A percentile compares a stretch with the other conserved stretches of the same genome.
phyloP scores from a whole-genome alignment of 2,329 filamentous ascomycete genomes.

The Colletotrichum sp. region DNA sequence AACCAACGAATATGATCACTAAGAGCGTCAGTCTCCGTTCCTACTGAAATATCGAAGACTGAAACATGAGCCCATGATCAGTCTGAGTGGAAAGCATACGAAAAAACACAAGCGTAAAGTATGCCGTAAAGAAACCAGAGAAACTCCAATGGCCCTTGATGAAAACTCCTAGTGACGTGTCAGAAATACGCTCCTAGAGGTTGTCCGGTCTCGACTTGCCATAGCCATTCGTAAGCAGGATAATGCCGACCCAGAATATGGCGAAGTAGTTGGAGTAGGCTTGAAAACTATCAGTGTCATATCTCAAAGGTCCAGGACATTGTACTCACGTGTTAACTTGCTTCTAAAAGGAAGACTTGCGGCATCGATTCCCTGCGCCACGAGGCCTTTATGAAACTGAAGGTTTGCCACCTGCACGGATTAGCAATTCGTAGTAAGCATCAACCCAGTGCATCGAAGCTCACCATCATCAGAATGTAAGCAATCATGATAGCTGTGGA shows the following conservation, averaged over 20 bases:
- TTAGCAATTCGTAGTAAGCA: not conserved
- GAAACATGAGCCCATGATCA: not conserved
- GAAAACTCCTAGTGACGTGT: not conserved
- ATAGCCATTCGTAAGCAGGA: not conserved
- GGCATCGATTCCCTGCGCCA: not conserved
- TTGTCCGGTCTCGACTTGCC: not conserved
- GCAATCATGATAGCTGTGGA: not conserved
- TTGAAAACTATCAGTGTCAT: not conserved
- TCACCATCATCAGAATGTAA: not conserved
- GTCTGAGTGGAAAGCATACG: not conserved
- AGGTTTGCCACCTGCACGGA: not conserved
- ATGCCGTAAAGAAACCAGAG: not conserved
- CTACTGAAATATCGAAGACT: not conserved
- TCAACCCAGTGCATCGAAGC: not conserved
- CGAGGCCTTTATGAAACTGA: not conserved
- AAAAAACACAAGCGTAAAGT: not conserved
- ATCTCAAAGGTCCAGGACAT: not conserved
- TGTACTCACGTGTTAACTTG: not conserved
- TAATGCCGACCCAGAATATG: not conserved
- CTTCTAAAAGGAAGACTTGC: not conserved
- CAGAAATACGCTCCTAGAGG: not conserved
- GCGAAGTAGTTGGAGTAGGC: not conserved
- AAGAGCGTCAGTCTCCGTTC: not conserved
- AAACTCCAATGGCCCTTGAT: not conserved
- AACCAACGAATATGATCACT: not conserved